Evolutionary conservation across 2,329 filamentous ascomycete genomes (phyloP).

Genomic region (Periconia digitata): DNA sequence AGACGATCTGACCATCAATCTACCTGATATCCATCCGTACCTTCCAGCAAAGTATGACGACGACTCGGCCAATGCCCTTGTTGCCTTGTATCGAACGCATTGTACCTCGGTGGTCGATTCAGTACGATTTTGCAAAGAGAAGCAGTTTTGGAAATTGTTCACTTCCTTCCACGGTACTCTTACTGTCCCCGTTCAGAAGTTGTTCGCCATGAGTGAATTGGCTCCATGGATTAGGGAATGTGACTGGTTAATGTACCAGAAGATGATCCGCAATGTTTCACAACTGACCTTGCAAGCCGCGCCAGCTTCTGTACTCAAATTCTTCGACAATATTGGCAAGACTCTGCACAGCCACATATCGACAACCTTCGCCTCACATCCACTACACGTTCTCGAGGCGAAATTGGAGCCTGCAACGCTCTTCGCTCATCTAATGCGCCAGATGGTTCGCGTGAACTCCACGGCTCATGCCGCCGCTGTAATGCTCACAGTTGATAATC

Average conservation of each 20-base stretch:
- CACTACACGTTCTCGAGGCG: slow-evolving; percentile 80
- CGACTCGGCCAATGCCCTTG: slow-evolving; percentile 82
- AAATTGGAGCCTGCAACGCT: slow-evolving; percentile 86
- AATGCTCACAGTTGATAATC: slow-evolving; percentile 84
- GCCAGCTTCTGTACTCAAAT: slow-evolving; percentile 82
- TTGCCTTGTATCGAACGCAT: slow-evolving; percentile 88
- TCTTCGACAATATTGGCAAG: slow-evolving; percentile 83
- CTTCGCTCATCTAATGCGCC: slow-evolving; percentile 83
- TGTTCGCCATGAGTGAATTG: slow-evolving; percentile 78
- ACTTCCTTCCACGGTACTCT: slow-evolving; percentile 94
- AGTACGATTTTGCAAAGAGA: slow-evolving; percentile 94
- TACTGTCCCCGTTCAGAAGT: slow-evolving; percentile 93
- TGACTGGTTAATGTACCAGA: slow-evolving; percentile 94
- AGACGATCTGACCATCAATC: slow-evolving; percentile 69
- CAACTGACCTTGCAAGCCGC: slow-evolving; percentile 89
- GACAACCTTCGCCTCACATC: slow-evolving; percentile 82
- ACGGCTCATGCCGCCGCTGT: slow-evolving; percentile 93
- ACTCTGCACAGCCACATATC: slow-evolving; percentile 79
- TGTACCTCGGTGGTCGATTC: slow-evolving; percentile 95
- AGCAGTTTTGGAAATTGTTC: slow-evolving; percentile 93
- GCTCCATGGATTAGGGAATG: slow-evolving; percentile 94
- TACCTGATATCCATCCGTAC: slow-evolving; percentile 86
- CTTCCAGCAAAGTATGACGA: slow-evolving; percentile 79
- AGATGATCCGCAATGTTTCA: slow-evolving; percentile 90
- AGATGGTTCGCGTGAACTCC: slow-evolving; percentile 86